These are phyloP conservation scores for Conidiobolus incongruus DNA, from an alignment of 371 early-diverging fungal genomes.

Conservation along the genomic window DNA sequence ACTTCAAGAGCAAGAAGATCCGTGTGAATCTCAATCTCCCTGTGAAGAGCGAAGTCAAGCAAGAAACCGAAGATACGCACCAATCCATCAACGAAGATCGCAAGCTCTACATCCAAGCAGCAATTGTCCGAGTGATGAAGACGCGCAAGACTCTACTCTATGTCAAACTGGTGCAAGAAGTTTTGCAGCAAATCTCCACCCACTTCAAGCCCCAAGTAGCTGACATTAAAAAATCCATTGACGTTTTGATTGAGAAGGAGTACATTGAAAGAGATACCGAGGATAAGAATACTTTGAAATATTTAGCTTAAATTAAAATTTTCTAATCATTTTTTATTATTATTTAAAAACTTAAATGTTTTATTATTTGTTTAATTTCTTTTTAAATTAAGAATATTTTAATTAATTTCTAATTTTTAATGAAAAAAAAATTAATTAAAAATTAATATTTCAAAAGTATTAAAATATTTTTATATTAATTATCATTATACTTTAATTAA, in stretches of 20 bases:
- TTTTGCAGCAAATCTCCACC: slow-evolving; percentile 64
- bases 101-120: slow-evolving; percentile 75
- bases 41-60: slow-evolving; percentile 65
- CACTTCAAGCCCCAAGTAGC: slow-evolving; percentile 79
- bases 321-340: too few relatives aligned
- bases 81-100: slow-evolving; percentile 74
- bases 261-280: slow-evolving; percentile 78
- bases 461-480: neutral
- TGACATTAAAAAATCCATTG: slow-evolving; percentile 92
- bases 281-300: slow-evolving; percentile 68
- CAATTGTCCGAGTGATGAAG: slow-evolving; percentile 95
- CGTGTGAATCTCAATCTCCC: slow-evolving; percentile 64
- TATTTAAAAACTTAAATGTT: too few relatives aligned
- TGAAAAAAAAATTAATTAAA: slow-evolving; percentile 6
- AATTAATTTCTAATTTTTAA: slow-evolving; percentile 16
- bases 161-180: slow-evolving; percentile 64
- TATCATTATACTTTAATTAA: slow-evolving; percentile 6
- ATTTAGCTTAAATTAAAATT: slow-evolving; percentile 74
- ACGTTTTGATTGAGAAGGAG: slow-evolving; percentile 81
- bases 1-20: slow-evolving; percentile 74
- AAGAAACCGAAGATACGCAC: slow-evolving; percentile 70
- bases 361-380: too few relatives aligned
- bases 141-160: slow-evolving; percentile 82
- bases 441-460: neutral
- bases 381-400: slow-evolving; percentile 17